Conservation (phyloP, 176 grass and related monocot genomes). For the Alloteropsis semialata region DNA sequence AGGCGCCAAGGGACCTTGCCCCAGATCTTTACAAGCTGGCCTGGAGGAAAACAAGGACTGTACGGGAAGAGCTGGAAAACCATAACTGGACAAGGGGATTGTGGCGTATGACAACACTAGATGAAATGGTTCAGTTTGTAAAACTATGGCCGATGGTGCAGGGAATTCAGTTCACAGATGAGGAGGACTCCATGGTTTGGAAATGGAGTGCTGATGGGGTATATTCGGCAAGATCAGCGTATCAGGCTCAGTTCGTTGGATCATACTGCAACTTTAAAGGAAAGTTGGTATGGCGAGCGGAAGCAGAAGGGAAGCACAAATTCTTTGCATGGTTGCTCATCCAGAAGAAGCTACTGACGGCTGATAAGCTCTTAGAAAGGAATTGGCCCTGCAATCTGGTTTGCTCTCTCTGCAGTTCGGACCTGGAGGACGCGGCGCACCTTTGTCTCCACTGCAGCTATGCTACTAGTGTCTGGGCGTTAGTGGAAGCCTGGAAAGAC, state of each 20-base stretch:
- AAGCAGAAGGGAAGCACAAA: neutral
- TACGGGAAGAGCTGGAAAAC: neutral
- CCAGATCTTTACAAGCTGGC: no score
- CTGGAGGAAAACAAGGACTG: no score
- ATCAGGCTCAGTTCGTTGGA: neutral
- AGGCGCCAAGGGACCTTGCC: no score
- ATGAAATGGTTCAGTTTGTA: neutral
- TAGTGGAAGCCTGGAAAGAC: neutral
- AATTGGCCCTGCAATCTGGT: neutral
- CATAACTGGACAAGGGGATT: neutral
- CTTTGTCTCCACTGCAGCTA: neutral
- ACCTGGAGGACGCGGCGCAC: neutral
- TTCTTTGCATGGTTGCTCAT: neutral
- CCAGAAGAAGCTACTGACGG: neutral
- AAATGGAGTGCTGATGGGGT: neutral
- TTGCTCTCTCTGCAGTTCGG: neutral
- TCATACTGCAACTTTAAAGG: neutral
- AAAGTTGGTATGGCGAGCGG: accelerated
- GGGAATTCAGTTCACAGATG: neutral
- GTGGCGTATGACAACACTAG: neutral
- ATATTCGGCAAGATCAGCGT: neutral
- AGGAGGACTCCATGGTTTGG: neutral
- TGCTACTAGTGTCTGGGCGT: neutral
- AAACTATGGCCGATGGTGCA: neutral
- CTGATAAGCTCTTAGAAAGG: neutral